Evolutionary conservation across 1,284 basidiomycete species (phyloP), one percentile per base, ranked within the genome.

Genomic region (Spongispora temasekensis): DNA sequence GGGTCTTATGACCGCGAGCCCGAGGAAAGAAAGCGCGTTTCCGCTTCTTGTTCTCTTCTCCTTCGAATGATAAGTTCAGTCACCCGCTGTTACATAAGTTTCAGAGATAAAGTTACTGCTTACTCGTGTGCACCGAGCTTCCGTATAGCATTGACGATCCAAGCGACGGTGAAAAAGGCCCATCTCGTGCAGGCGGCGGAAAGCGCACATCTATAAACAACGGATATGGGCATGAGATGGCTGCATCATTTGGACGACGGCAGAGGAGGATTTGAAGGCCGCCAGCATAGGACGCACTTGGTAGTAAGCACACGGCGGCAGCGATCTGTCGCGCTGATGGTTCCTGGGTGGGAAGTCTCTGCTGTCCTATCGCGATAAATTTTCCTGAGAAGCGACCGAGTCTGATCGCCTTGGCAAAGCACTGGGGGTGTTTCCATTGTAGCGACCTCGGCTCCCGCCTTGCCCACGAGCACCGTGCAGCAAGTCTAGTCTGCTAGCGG

Each of bases 31-130:
- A 32, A 64, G 17, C 10, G 61, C 44, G 57, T 58, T 66, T 66
- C 67, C 52, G 15, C 65, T 70, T 70, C 71, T 66, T 10, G 46
- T 55, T n/a, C 55, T 51, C 63, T 66, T 69, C 62, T 53, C 58
- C 61, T 55, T 53, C 34, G 57, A 57, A 53, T 44, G 54, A 52
- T 40, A 55, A 23, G 37, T 35, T 59, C 51, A 57, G 59, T 30
- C 28, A 35, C 59, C 23, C 56, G 57, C 48, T n/a, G 62, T 72
- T 70, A 70, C 71, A 69, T 69, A 65, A 67, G 58, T 23, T 60
- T 57, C 56, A 59, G 53, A 63, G 68, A 69, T 65, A 72, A 60
- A 37, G 69, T 70, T 60, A 61, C 62, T 63, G 63, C n/a, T 60
- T 71, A 69, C 61, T 60, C 58, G 34, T 55, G 55, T 25, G 37